Base-by-base conservation (phyloP, 2,329 filamentous ascomycete genomes). In the Alternaria sp. region DNA sequence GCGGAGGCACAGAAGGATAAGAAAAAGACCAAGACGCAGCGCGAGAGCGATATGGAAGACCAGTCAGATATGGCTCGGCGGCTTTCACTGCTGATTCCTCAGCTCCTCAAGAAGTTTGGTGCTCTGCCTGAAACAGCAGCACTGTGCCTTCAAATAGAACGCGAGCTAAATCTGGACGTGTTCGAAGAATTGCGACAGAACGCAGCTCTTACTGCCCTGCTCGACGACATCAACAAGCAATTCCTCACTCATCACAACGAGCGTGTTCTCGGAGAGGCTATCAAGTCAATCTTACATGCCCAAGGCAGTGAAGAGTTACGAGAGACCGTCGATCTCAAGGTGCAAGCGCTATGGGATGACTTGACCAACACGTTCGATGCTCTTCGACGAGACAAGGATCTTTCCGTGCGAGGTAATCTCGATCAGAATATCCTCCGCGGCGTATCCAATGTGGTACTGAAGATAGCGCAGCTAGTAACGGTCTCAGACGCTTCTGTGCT, bases 151-250 rank as follows among this genome's bases (percentile, higher is more conserved):
- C 88, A 93, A 32, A 83, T 99, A 43, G 92, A 96, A 75, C 92
- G 94, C 73, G 88, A 92, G 39, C 87, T 99, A 22, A 92, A 97
- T 67, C 85, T 97, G 1, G 91, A 94, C 41, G 87, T 94, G 22
- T 96, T 98, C 74, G 90, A 94, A 74, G 92, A 96, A 72, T 83
- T 98, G 38, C 90, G 94, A 52, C 93, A 97, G 75, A 93, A 96
- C 66, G 88, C 92, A 0, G 89, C 90, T 2, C 96, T 96, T 73
- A 87, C 89, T 7, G 88, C 90, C 22, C 82, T 98, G 30, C 83
- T 99, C 1, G 93, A 97, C 68, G 94, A 97, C 71, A 93, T 98
- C 69, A 93, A 92, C 77, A 93, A 92, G 59, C 95, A 99, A 71
- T 98, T 99, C 80, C 89, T 91, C 70, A 89, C 93, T n/a, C 95